A percentile compares a stretch with the other conserved stretches of the same genome.
Conservation (phyloP, 495 filamentous ascomycete genomes). For the Mytilinidion resinicola region DNA sequence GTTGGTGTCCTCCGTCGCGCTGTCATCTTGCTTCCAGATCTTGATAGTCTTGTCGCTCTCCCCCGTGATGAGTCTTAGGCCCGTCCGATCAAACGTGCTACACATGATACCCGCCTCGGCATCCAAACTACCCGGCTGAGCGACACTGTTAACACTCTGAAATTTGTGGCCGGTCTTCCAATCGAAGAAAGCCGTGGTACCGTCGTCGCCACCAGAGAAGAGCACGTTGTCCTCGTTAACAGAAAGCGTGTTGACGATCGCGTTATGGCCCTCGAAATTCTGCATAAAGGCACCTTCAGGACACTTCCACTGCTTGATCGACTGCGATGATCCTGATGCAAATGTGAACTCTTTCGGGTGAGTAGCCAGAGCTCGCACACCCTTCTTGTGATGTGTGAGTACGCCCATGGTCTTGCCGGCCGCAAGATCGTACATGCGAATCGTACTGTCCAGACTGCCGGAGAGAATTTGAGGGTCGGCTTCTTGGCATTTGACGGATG, state of each 20-base stretch:
- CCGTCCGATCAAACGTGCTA: slow-evolving; percentile 82
- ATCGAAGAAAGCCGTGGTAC: slow-evolving; percentile 96
- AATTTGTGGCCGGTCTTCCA: slow-evolving; percentile 96
- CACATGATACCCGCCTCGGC: slow-evolving; percentile 93
- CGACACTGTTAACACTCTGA: slow-evolving; percentile 79
- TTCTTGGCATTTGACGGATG: slow-evolving; percentile 87
- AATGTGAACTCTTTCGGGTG: slow-evolving; percentile 97
- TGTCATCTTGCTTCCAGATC: slow-evolving; percentile 88
- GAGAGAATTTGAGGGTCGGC: slow-evolving; percentile 94
- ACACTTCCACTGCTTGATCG: slow-evolving; percentile 99
- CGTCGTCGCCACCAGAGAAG: slow-evolving; percentile 94
- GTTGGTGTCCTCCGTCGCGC: slow-evolving; percentile 84
- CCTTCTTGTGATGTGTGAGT: slow-evolving; percentile 97
- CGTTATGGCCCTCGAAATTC: slow-evolving; percentile 95
- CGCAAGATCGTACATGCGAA: slow-evolving; percentile 93
- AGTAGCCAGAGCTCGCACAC: slow-evolving; percentile 74
- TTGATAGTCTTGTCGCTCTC: slow-evolving; percentile 99
- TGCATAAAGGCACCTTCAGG: slow-evolving; percentile 99
- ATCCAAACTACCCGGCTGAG: slow-evolving; percentile 89
- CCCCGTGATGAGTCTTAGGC: slow-evolving; percentile 81
- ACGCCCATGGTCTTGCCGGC: slow-evolving; percentile 95
- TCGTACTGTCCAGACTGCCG: slow-evolving; percentile 82
- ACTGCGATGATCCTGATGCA: slow-evolving; percentile 79
- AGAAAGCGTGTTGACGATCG: slow-evolving; percentile 89
- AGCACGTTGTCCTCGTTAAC: slow-evolving; percentile 93